Conservation (phyloP, 805 yeast species). For the Grigorovia yakushimaensis region DNA sequence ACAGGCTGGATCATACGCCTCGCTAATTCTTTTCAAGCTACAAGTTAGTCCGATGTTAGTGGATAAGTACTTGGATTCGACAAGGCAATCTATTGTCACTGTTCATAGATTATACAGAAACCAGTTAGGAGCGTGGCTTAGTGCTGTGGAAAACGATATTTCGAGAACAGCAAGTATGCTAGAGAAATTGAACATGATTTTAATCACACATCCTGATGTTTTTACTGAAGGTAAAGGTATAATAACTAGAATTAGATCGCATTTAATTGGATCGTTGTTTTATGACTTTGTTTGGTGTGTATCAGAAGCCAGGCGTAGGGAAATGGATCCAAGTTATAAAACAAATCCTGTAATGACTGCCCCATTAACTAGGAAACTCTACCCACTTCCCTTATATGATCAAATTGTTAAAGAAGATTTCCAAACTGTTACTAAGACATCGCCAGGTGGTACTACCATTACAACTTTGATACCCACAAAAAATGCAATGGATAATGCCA, state of each 20-base stretch:
- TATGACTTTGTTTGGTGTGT: constrained; percentile 91
- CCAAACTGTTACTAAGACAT: constrained; percentile 72
- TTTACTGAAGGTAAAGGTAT: constrained; percentile 65
- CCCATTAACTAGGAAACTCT: constrained; percentile 29
- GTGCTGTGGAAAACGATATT: constrained; percentile 73
- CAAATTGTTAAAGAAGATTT: constrained; percentile 86
- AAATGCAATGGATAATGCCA: constrained; percentile 45
- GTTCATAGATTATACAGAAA: constrained; percentile 82
- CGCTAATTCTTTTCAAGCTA: constrained; percentile 66
- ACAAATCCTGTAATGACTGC: constrained; percentile 8
- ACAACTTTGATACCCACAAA: constrained; percentile 85
- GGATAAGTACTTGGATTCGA: constrained; percentile 65
- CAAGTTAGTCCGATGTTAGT: constrained; percentile 68
- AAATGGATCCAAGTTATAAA: constrained; percentile 32
- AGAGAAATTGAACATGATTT: constrained; percentile 78
- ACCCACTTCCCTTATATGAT: constrained; percentile 81
- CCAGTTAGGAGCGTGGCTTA: constrained; percentile 85
- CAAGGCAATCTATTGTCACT: constrained; percentile 87
- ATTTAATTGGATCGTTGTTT: constrained; percentile 80
- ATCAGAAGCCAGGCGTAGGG: constrained; percentile 82
- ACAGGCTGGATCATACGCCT: constrained; percentile 76
- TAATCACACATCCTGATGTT: constrained; percentile 79
- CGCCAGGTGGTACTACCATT: constrained; percentile 87
- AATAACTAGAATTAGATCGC: constrained; percentile 82
- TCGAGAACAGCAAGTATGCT: constrained; percentile 85